Evolutionary conservation across 2,329 filamentous ascomycete species (phyloP).

Genomic region (Fusarium neocosmosporiellum): DNA sequence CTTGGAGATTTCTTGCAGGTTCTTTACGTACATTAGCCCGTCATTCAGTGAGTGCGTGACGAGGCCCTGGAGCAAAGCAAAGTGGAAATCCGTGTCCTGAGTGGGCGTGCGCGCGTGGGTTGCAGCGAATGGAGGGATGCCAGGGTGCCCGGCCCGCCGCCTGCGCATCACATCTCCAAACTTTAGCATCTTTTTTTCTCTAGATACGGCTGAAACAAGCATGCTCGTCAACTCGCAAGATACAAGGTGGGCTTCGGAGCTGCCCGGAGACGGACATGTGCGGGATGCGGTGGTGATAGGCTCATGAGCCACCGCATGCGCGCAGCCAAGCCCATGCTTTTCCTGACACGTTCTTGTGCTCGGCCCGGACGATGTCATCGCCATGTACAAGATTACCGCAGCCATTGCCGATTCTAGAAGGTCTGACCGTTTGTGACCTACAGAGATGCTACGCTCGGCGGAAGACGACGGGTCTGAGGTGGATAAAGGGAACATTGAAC

Average conservation of each 20-base stretch:
- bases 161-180: constrained; percentile 10
- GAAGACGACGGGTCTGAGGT: constrained; percentile 11
- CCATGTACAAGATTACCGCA: constrained; percentile 3
- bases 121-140: neutral
- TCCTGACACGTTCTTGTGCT: neutral
- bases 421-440: constrained; percentile 13
- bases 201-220: constrained; percentile 12
- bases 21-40: constrained; percentile 5
- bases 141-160: constrained; percentile 12
- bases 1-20: constrained; percentile 10
- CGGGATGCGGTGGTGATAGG: constrained; percentile 4
- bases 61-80: neutral
- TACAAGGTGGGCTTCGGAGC: constrained; percentile 1
- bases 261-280: neutral
- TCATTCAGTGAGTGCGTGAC: neutral
- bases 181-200: neutral
- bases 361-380: constrained; percentile 12
- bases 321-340: constrained; percentile 9
- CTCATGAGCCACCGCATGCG: neutral
- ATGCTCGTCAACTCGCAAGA: neutral
- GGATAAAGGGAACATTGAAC: neutral
- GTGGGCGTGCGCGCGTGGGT: neutral
- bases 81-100: neutral
- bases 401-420: constrained; percentile 21
- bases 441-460: constrained; percentile 25